Conservation (phyloP, 2,329 filamentous ascomycete species). For the Didymella keratinophila region DNA sequence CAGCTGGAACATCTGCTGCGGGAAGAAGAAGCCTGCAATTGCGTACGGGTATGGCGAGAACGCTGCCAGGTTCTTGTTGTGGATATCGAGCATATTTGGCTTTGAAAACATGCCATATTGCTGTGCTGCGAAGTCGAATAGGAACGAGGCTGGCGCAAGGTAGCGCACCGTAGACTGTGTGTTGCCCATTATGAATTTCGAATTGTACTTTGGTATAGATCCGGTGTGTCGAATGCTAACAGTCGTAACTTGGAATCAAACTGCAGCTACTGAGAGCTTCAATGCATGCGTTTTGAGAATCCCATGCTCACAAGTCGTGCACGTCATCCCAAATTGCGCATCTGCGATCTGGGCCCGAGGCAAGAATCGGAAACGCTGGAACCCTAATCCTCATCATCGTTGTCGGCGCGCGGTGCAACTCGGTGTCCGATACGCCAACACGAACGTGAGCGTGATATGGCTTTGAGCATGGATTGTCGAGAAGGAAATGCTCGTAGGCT, state of each 20-base stretch:
- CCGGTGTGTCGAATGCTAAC: too few relatives aligned
- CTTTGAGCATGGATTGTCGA: too few relatives aligned
- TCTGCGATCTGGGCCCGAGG: conserved; percentile 7
- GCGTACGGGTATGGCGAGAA: conserved; percentile 67
- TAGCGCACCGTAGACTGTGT: conserved; percentile 62
- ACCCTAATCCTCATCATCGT: neutral
- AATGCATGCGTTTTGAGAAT: conserved; percentile 3
- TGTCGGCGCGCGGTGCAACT: conserved; percentile 2
- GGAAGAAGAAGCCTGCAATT: conserved; percentile 68
- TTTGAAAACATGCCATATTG: conserved; percentile 65
- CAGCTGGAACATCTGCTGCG: conserved; percentile 66
- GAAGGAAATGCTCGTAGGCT: too few relatives aligned
- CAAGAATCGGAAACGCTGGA: neutral
- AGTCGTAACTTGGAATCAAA: too few relatives aligned
- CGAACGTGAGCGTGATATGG: too few relatives aligned
- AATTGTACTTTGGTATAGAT: neutral
- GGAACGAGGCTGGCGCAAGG: conserved; percentile 63
- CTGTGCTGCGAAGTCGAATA: conserved; percentile 65
- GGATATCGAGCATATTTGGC: conserved; percentile 67
- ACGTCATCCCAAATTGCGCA: conserved; percentile 15
- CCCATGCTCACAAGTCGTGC: conserved; percentile 12
- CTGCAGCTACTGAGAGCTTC: neutral
- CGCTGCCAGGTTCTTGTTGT: conserved; percentile 66
- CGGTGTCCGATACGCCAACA: conserved; percentile 1
- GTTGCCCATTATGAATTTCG: conserved; percentile 57